Conservation (phyloP, 1,284 basidiomycete species). For the Rhodotorula sp. region DNA sequence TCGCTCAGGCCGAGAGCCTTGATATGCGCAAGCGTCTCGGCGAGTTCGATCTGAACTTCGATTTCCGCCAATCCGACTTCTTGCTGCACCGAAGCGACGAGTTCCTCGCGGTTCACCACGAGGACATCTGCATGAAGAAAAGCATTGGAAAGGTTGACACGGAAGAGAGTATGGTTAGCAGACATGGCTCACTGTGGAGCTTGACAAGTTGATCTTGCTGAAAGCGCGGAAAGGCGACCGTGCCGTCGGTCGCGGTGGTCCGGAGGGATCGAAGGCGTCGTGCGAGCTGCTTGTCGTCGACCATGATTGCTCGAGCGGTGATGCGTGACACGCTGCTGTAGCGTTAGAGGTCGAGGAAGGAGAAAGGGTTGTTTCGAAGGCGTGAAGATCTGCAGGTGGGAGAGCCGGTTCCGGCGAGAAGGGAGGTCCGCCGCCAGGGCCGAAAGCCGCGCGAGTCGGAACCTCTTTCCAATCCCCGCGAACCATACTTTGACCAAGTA, state of each 20-base stretch:
- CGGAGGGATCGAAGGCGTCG: neutral
- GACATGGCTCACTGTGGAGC: slow-evolving; percentile 9
- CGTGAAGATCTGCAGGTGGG: neutral
- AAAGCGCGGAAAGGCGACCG: slow-evolving; percentile 6
- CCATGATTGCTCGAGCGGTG: neutral
- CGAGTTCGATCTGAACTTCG: slow-evolving; percentile 10
- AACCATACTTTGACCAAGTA: no score
- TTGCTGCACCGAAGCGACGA: neutral
- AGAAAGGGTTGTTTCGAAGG: neutral
- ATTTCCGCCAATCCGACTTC: neutral
- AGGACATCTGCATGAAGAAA: neutral
- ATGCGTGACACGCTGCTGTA: neutral
- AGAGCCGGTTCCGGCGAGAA: neutral
- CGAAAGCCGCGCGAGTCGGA: neutral
- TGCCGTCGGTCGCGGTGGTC: neutral
- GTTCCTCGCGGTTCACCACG: neutral
- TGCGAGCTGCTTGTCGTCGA: neutral
- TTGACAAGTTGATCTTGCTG: slow-evolving; percentile 11
- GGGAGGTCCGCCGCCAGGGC: neutral
- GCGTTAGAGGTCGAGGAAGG: neutral
- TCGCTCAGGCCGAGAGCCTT: neutral
- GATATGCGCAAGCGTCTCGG: slow-evolving; percentile 2
- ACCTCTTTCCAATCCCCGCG: no score
- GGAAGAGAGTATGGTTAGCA: neutral
- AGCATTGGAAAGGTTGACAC: no score